Base-by-base conservation (phyloP, 306 rosid species). In the Psophocarpus tetragonolobus region DNA sequence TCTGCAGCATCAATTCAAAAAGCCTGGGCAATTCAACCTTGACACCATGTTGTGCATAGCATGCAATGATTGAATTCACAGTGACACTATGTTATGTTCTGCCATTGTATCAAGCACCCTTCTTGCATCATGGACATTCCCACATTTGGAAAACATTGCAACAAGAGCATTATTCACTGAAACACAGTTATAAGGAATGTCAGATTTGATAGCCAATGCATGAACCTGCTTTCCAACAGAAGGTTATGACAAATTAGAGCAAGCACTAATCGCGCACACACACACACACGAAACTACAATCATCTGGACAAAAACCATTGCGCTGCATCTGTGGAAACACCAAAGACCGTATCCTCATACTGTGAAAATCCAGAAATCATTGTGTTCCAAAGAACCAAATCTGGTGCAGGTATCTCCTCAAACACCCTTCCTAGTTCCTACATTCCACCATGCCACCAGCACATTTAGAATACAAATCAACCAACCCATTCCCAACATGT, bases 361-460 rank as follows among this genome's bases (percentile, higher is more conserved):
- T 68, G 90, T 47, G 95, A 93, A 84, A 88, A 93, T 56, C 94
- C 97, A 15, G 97, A 90, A 86, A 92, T 85, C 90, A 90, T 90
- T 0, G 96, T 89, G 89, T 90, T 92, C 93, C 93, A 92, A 35
- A 90, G 87, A 78, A 92, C 91, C 81, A 89, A 85, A 90, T 92
- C 97, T 0, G 97, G 93, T 6, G 13, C 68, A 67, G 84, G 53
- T 41, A 89, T 88, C 83, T 93, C 98, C 73, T 84, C 85, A 82
- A 89, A 91, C 21, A 88, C 87, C 84, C n/a, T n/a, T n/a, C n/a
- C n/a, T n/a, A n/a, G n/a, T 87, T 89, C 90, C 68, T 39, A 75
- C 96, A n/a, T n/a, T n/a, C n/a, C n/a, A n/a, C n/a, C n/a, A n/a
- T n/a, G n/a, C n/a, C n/a, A n/a, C n/a, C n/a, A n/a, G n/a, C n/a